Base-by-base conservation (phyloP, 495 filamentous ascomycete species). In the Neurospora sp. region DNA sequence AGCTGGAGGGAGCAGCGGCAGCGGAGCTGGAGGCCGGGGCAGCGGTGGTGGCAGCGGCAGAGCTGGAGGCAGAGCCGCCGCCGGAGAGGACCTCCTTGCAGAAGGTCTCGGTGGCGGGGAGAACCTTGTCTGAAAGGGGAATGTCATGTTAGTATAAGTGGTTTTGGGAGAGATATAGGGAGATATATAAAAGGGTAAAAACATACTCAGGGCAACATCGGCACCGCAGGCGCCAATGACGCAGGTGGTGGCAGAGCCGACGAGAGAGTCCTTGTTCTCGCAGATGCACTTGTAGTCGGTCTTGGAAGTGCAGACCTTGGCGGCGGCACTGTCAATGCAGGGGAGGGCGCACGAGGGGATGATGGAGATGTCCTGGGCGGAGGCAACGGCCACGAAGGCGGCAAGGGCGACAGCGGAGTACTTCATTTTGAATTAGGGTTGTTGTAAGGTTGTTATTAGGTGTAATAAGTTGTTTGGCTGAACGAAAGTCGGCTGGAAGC, bases 271-370 rank as follows among this genome's bases (percentile, higher is more conserved):
- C 49, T 79, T 75, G 74, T 84, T 78, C 41, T 69, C 70, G 80
- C 86, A 87, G 75, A 84, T 80, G 79, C 86, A 87, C 49, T 75
- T 60, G 76, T 80, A 81, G 80, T 87, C 85, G 71, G 44, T 38
- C 27, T 41, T 74, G 78, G 85, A 86, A 44, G 74, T 78, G 39
- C 83, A 83, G 71, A 79, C 73, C 49, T 75, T 46, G 41, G 49
- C 72, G 70, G 84, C 78, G 60, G 81, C 77, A 5, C 73, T 39
- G 69, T 46, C 72, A 75, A 87, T 84, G 78, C 84, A 86, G 12
- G 74, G 54, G 4, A 76, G 76, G 16, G 82, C 81, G 78, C 86
- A 87, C 9, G 74, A 18, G 72, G 85, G 85, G 72, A 86, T 79
- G 71, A 78, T 70, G 70, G 70, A 76, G 77, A 83, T 49, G 75